These are phyloP conservation scores for Oenanthe javanica DNA, from an alignment of 140 eudicot genomes.

Conservation along the genomic window DNA sequence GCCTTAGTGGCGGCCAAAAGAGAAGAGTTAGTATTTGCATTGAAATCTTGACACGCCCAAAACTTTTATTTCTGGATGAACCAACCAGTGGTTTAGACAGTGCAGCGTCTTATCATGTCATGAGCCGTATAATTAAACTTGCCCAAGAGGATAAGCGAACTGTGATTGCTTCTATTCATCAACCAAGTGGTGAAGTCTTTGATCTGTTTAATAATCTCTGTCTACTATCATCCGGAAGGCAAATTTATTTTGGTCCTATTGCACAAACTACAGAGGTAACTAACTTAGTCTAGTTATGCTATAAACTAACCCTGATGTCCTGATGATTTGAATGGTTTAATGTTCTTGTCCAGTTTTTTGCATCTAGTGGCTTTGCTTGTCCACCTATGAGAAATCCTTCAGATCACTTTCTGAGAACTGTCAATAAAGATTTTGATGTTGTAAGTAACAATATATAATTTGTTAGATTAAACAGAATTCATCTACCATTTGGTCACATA, in stretches of 20 bases:
- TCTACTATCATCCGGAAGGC: conserved; percentile 15
- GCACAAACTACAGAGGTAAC: conserved; percentile 13
- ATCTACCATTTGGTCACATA: not conserved
- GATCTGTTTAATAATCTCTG: conserved; percentile 20
- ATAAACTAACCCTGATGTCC: not conserved
- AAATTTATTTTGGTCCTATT: conserved; percentile 15
- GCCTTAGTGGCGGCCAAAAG: conserved; percentile 24
- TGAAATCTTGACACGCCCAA: conserved; percentile 23
- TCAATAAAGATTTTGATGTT: conserved; percentile 32
- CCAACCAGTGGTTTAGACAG: conserved; percentile 24
- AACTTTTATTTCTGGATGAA: conserved; percentile 21
- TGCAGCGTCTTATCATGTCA: conserved; percentile 21
- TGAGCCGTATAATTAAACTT: conserved; percentile 15
- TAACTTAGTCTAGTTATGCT: not conserved
- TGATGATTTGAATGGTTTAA: not conserved
- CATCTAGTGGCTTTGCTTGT: conserved; percentile 29
- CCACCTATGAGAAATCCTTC: conserved; percentile 39
- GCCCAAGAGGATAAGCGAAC: conserved; percentile 9
- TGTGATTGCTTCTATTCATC: conserved; percentile 17
- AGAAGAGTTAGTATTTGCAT: conserved; percentile 21
- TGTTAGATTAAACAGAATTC: not conserved
- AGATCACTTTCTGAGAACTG: conserved; percentile 30
- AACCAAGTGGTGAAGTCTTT: conserved; percentile 23
- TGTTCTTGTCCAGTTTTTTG: conserved; percentile 20
- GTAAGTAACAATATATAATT: conserved; percentile 11